Conservation (phyloP, 2,329 filamentous ascomycete genomes). For the Ilyonectria sp. region DNA sequence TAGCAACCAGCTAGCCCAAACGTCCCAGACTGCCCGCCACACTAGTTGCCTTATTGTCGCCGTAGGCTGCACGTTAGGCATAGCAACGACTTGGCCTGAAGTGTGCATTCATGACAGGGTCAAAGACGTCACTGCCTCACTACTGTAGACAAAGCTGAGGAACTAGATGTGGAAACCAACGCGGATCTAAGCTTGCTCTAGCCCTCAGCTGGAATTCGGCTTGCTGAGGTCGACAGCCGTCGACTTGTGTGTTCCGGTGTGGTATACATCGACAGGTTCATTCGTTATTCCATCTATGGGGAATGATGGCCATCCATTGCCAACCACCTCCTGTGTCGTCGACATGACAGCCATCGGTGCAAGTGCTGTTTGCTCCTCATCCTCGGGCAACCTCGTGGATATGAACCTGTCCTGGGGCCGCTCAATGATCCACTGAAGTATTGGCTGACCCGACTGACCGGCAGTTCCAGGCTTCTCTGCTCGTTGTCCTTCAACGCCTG, state of each 20-base stretch:
- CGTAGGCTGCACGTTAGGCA: background rate
- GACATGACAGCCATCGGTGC: background rate
- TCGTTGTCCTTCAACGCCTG: background rate
- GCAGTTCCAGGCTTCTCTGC: background rate
- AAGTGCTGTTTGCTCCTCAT: background rate
- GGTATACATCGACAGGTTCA: background rate
- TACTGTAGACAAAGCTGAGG: background rate
- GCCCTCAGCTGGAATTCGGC: background rate
- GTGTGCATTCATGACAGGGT: background rate
- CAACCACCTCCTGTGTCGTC: background rate
- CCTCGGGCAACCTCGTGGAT: background rate
- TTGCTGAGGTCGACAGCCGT: background rate
- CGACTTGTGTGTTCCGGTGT: background rate
- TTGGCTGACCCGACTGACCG: background rate
- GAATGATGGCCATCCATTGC: background rate
- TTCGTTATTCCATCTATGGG: background rate
- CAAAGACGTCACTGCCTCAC: background rate
- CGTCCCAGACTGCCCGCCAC: too few species aligned
- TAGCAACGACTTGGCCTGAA: background rate
- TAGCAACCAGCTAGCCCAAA: too few species aligned
- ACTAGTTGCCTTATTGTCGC: too few species aligned
- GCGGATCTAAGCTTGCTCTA: background rate
- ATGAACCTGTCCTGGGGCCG: background rate
- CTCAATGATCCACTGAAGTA: background rate
- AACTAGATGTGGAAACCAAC: background rate